These are phyloP conservation scores for Sclerotinia nivalis DNA, from an alignment of 2,329 filamentous ascomycete genomes.

Conservation along the genomic window DNA sequence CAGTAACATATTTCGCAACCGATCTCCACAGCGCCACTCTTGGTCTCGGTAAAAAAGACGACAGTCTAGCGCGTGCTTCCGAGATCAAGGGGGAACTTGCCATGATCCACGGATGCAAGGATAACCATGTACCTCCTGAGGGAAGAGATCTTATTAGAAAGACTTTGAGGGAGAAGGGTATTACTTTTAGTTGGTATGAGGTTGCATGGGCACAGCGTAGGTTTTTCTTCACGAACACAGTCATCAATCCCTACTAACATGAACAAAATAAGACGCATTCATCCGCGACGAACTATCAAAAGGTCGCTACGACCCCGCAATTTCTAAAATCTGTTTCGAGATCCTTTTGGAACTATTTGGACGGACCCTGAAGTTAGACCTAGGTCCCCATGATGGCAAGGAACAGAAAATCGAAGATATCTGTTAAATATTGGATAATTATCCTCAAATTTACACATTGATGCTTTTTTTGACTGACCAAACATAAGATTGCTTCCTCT, in stretches of 20 bases:
- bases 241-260: not conserved
- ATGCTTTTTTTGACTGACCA: no score
- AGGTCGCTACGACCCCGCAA: slow-evolving; percentile 86
- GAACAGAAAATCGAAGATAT: slow-evolving; percentile 69
- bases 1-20: slow-evolving; percentile 88
- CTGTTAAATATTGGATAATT: slow-evolving; percentile 52
- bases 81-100: slow-evolving; percentile 77
- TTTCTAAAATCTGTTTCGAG: slow-evolving; percentile 87
- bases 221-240: slow-evolving; percentile 37
- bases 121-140: slow-evolving; percentile 82
- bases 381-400: slow-evolving; percentile 67
- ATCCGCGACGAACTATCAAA: slow-evolving; percentile 91
- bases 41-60: slow-evolving; percentile 65
- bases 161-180: slow-evolving; percentile 74
- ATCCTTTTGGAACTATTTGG: slow-evolving; percentile 85
- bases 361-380: slow-evolving; percentile 72
- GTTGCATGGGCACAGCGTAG: slow-evolving; percentile 84
- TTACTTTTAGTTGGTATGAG: slow-evolving; percentile 81
- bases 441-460: not conserved
- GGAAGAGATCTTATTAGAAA: slow-evolving; percentile 82
- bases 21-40: slow-evolving; percentile 82
- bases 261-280: slow-evolving; percentile 65
- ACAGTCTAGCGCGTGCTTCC: slow-evolving; percentile 56
- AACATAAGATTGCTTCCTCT: no score
- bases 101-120: slow-evolving; percentile 90